A percentile compares a stretch with the other conserved stretches of the same genome.
Conservation (phyloP, 208 protist species). For the Endotrypanum monterogeii region DNA sequence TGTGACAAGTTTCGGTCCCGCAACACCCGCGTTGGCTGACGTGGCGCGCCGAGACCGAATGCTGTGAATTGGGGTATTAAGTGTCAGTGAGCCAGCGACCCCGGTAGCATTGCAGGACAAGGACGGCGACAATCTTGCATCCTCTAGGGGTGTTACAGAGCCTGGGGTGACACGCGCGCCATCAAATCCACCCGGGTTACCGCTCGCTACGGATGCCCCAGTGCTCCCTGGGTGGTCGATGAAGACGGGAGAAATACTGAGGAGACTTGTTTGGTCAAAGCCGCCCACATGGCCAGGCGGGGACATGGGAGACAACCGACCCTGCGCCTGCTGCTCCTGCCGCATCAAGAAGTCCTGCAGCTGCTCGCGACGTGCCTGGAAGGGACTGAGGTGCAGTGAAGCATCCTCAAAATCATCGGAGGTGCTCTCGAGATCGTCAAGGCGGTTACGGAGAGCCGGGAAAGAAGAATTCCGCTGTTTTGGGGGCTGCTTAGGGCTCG, state of each 20-base stretch:
- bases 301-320: background rate
- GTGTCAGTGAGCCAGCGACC: background rate
- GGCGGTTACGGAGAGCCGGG: conserved; percentile 8
- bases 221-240: conserved; percentile 18
- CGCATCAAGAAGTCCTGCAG: conserved; percentile 4
- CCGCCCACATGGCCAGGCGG: background rate
- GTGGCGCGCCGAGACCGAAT: background rate
- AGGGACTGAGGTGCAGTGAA: conserved; percentile 20
- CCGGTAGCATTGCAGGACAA: background rate
- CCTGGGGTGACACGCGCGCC: background rate
- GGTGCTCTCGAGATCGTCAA: conserved; percentile 36
- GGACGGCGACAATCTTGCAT: background rate
- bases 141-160: no score
- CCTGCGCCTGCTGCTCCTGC: background rate
- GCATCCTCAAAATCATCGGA: conserved; percentile 46
- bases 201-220: background rate
- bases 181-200: background rate
- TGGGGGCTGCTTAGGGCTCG: background rate
- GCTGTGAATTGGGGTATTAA: background rate
- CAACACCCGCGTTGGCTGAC: background rate
- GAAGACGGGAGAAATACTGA: conserved; percentile 10
- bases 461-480: background rate
- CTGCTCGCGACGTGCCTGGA: background rate
- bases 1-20: background rate
- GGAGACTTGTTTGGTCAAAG: conserved; percentile 21